These are phyloP conservation scores for Phytophthora litchii DNA, from an alignment of 352 stramenopile genomes.

Conservation along the genomic window DNA sequence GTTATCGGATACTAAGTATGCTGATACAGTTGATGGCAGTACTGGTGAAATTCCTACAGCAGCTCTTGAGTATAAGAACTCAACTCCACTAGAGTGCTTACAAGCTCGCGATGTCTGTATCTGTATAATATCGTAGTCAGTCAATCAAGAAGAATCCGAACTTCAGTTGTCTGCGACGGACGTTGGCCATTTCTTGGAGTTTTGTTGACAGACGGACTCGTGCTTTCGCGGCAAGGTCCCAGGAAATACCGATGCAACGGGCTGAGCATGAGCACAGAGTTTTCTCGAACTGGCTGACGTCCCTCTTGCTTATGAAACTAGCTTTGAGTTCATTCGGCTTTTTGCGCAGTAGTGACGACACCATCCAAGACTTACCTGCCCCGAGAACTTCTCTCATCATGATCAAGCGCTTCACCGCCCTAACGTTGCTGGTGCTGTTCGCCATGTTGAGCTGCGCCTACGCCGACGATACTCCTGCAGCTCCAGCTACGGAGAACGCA, in stretches of 20 bases:
- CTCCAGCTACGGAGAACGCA: slow-evolving; percentile 1
- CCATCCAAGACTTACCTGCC: slow-evolving; percentile 4
- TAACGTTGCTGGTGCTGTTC: slow-evolving; percentile 33
- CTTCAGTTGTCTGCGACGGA: too few species aligned
- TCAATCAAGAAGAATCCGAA: too few species aligned
- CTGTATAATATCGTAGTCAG: too few species aligned
- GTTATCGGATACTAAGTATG: too few species aligned
- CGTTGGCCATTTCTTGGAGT: too few species aligned
- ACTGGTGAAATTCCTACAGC: too few species aligned
- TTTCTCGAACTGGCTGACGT: slow-evolving; percentile 20
- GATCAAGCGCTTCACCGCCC: slow-evolving; percentile 34
- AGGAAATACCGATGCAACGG: slow-evolving; percentile 3
- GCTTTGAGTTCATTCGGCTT: slow-evolving; percentile 26
- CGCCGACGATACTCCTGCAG: slow-evolving; percentile 26
- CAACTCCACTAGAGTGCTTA: too few species aligned
- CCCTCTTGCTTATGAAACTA: neutral
- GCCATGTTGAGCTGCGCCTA: slow-evolving; percentile 31
- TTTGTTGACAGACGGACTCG: too few species aligned
- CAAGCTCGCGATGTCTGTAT: too few species aligned
- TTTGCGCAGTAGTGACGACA: slow-evolving; percentile 26
- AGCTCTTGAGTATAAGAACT: too few species aligned
- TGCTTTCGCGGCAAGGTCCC: too few species aligned
- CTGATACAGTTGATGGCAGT: too few species aligned
- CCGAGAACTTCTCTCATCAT: slow-evolving; percentile 7
- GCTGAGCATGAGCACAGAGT: slow-evolving; percentile 9